Evolutionary conservation across 1,284 basidiomycete species (phyloP).

Genomic region (Cystobasidium sp.): DNA sequence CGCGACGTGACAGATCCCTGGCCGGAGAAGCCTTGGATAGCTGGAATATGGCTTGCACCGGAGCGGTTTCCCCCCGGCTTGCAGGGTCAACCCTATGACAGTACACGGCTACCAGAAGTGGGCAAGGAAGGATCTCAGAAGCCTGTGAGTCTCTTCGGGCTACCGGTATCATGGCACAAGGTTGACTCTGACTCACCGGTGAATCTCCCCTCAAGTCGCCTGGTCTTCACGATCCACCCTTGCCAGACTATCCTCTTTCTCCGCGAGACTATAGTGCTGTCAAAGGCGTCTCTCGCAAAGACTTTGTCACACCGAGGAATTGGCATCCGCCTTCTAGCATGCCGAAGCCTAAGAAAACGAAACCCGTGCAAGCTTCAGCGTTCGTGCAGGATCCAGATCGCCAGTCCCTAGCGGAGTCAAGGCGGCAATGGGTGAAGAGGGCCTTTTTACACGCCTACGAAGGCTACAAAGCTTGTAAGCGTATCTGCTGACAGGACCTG

Average conservation of each 20-base stretch:
- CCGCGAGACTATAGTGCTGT: background rate
- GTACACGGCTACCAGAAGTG: slow-evolving; percentile 15
- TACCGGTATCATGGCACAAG: background rate
- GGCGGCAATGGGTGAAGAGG: slow-evolving; percentile 59
- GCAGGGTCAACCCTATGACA: slow-evolving; percentile 20
- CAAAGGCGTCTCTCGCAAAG: slow-evolving; percentile 1
- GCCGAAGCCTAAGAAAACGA: slow-evolving; percentile 7
- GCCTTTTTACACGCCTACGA: slow-evolving; percentile 40
- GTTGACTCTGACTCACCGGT: background rate
- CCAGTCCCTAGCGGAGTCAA: background rate
- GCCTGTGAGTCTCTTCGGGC: slow-evolving; percentile 13
- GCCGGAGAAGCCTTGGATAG: slow-evolving; percentile 44
- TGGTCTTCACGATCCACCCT: slow-evolving; percentile 39
- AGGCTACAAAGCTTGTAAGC: slow-evolving; percentile 57
- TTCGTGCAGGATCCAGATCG: background rate
- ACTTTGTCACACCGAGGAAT: background rate
- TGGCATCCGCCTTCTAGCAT: slow-evolving; percentile 6
- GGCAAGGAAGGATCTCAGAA: slow-evolving; percentile 5
- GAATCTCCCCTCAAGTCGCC: slow-evolving; percentile 13
- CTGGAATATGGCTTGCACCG: slow-evolving; percentile 17
- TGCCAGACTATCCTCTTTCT: slow-evolving; percentile 24
- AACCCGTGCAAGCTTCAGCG: slow-evolving; percentile 16
- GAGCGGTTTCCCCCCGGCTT: slow-evolving; percentile 31
- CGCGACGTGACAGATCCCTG: slow-evolving; percentile 36
- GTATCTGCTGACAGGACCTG: background rate